Evolutionary conservation across 1,284 basidiomycete genomes (phyloP).

Genomic region (Hemileccinum hortonii): DNA sequence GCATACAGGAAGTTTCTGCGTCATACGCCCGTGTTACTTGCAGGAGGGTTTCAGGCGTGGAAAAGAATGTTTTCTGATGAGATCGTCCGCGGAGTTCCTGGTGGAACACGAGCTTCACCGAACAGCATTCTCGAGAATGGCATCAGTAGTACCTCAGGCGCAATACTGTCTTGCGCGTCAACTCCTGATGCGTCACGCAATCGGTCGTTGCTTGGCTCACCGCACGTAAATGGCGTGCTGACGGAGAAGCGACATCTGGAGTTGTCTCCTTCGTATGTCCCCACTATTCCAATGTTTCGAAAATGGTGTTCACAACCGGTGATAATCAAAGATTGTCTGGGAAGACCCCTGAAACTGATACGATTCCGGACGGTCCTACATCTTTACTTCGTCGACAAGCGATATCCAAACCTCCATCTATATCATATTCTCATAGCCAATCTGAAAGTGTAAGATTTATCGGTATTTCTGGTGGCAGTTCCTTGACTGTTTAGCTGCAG

Average conservation of each 20-base stretch:
- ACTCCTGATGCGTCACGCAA: conserved; percentile 24
- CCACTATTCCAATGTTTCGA: neutral
- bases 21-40: conserved; percentile 78
- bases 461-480: neutral
- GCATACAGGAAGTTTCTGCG: conserved; percentile 75
- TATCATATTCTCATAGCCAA: conserved; percentile 41
- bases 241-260: conserved; percentile 22
- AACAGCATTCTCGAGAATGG: conserved; percentile 29
- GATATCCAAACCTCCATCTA: conserved; percentile 39
- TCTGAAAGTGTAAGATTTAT: conserved; percentile 44
- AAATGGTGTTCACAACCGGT: conserved; percentile 12
- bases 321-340: conserved; percentile 16
- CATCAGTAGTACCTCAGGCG: conserved; percentile 28
- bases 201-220: conserved; percentile 7
- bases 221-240: conserved; percentile 16
- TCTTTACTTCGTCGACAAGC: conserved; percentile 38
- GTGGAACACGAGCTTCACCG: conserved; percentile 15
- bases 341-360: conserved; percentile 16
- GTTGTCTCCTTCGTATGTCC: conserved; percentile 19
- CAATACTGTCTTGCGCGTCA: conserved; percentile 22
- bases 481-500: conserved; percentile 19
- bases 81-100: conserved; percentile 35
- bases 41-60: conserved; percentile 89
- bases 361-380: conserved; percentile 28
- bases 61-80: conserved; percentile 58